Evolutionary conservation across 345 rosid genomes (phyloP).

Genomic region (Acer negundo): DNA sequence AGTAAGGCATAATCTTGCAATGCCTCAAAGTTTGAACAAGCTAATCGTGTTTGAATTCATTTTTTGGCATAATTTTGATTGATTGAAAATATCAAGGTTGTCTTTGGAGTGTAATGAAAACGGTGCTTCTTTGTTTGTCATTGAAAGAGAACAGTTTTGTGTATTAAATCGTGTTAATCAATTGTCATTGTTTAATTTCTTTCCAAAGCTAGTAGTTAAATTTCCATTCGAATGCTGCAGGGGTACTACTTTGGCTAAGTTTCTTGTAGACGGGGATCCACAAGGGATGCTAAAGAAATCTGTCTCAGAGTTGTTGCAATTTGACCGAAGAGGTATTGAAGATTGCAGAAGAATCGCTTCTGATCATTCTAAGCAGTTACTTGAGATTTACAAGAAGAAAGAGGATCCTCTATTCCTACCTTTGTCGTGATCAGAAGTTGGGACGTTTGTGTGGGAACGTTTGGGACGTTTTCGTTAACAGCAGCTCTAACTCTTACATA

Average conservation of each 20-base stretch:
- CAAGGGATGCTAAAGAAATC: slow-evolving; percentile 34
- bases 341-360: slow-evolving; percentile 31
- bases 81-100: background rate
- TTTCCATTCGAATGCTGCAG: slow-evolving; percentile 15
- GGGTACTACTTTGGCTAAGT: slow-evolving; percentile 29
- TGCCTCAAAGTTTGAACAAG: background rate
- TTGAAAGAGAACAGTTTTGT: background rate
- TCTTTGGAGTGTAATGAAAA: background rate
- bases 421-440: background rate
- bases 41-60: background rate
- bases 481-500: background rate
- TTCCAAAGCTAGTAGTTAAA: background rate
- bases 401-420: slow-evolving; percentile 28
- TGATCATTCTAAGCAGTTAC: slow-evolving; percentile 24
- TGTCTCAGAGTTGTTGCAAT: slow-evolving; percentile 21
- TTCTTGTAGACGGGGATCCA: slow-evolving; percentile 33
- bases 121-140: background rate
- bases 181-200: background rate
- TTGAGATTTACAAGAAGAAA: slow-evolving; percentile 31
- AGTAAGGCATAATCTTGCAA: background rate
- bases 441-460: background rate
- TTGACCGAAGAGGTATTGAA: slow-evolving; percentile 19
- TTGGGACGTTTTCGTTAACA: background rate
- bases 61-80: background rate
- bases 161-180: background rate